Evolutionary conservation across 306 rosid species (phyloP), one percentile per base, ranked within the genome.

Genomic region (Notholithocarpus densiflorus): DNA sequence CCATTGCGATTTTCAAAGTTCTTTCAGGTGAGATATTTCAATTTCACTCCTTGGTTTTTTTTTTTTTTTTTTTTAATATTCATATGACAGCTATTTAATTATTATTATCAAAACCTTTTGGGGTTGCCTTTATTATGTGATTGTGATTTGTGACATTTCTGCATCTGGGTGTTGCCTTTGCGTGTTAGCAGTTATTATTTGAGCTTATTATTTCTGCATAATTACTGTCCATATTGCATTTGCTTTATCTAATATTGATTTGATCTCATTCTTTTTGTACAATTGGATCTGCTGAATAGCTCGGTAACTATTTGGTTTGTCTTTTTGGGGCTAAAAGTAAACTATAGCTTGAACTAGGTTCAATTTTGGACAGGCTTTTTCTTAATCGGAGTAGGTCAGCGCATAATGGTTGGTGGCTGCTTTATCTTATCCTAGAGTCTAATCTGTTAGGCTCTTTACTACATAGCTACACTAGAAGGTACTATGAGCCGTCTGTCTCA

Each of bases 1-100:
- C 97, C 97, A 34, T 51, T 92, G 89, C 94, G 98, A 59, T 89
- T 85, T 75, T 90, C 98, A 80, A 94, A 94, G 73, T 94, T 90
- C 89, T 90, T 75, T 74, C 96, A 92, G 97, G 98, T 94, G 34
- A 61, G 56, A 65, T 61, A 4, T 59, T 5, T 23, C 3, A 40
- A 40, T 40, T 18, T 81, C 34, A 56, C 62, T 32, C 31, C 6
- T 14, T 48, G 55, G 17, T 18, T 14, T 43, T 43, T 2, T 12
- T 14, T 17, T 53, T 79, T 68, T 74, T 73, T 12, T 40, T 68
- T 68, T 9, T 32, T 5, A 60, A 29, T 74, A 56, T 73, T 81
- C 64, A 23, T 72, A 54, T 26, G 34, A 53, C 64, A 10, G 69
- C 69, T 62, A 62, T 27, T 40, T 40, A 40, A 40, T 62, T 9